phyloP scores from a whole-genome alignment of 352 stramenopile genomes.

The Phytopythium chamaehyphon region DNA sequence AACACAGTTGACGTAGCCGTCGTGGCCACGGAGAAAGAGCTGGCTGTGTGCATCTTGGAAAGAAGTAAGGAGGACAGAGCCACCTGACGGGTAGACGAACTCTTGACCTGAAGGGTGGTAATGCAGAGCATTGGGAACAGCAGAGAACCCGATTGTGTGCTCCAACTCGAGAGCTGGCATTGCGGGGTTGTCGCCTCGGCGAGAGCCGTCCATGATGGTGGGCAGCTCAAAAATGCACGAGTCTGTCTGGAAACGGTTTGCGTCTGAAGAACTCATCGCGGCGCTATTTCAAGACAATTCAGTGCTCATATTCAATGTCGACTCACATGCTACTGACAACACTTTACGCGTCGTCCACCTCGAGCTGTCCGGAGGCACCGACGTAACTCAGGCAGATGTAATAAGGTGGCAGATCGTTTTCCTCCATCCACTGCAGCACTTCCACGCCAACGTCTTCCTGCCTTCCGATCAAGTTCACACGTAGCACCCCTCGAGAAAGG shows the following conservation, averaged over 20 bases:
- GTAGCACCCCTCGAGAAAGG: slow-evolving; percentile 42
- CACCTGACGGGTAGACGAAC: slow-evolving; percentile 87
- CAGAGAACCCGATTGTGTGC: slow-evolving; percentile 90
- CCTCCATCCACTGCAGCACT: slow-evolving; percentile 42
- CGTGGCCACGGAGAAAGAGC: slow-evolving; percentile 82
- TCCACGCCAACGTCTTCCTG: slow-evolving; percentile 53
- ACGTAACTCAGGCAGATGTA: slow-evolving; percentile 82
- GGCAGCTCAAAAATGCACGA: background rate
- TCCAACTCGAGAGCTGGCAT: slow-evolving; percentile 77
- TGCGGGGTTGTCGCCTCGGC: background rate
- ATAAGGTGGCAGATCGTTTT: slow-evolving; percentile 49
- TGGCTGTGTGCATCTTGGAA: slow-evolving; percentile 81
- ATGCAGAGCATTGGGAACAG: slow-evolving; percentile 77
- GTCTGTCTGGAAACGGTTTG: background rate
- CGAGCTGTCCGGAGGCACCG: slow-evolving; percentile 29
- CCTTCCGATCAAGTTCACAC: slow-evolving; percentile 52
- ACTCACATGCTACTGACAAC: slow-evolving; percentile 4
- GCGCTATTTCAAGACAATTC: background rate
- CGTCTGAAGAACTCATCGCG: no score
- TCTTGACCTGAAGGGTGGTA: slow-evolving; percentile 80
- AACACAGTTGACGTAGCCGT: slow-evolving; percentile 76
- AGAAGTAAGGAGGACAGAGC: slow-evolving; percentile 74
- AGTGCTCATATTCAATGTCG: no score
- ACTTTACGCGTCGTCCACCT: slow-evolving; percentile 5
- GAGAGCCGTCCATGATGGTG: background rate